phyloP scores from a whole-genome alignment of 495 filamentous ascomycete genomes.

The Aspergillus coremiiformis region DNA sequence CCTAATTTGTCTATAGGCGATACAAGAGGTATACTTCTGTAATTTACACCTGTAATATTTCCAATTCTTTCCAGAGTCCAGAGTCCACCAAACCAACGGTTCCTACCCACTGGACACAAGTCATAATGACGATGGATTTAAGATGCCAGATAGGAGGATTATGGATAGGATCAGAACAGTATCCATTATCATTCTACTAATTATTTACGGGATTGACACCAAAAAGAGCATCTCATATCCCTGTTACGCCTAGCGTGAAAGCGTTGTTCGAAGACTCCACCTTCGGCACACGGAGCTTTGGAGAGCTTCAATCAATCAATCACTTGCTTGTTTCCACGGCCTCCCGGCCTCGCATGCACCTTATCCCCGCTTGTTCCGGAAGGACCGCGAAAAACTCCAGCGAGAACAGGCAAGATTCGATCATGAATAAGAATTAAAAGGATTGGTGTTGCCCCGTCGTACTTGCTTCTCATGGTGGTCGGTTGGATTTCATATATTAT shows the following conservation, averaged over 20 bases:
- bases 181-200: no score
- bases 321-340: constrained; percentile 27
- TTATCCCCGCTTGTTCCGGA: constrained; percentile 32
- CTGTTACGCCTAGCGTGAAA: constrained; percentile 2
- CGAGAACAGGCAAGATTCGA: constrained; percentile 3
- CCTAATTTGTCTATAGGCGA: no score
- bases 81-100: background rate
- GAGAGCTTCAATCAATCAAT: constrained; percentile 1
- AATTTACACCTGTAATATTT: no score
- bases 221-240: constrained; percentile 1
- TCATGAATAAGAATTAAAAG: constrained; percentile 14
- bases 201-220: background rate
- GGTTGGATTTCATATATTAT: constrained; percentile 5
- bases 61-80: no score
- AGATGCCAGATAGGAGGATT: background rate
- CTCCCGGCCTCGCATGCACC: constrained; percentile 13
- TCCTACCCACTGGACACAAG: background rate
- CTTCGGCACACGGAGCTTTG: constrained; percentile 19
- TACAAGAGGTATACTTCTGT: background rate
- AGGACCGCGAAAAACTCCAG: constrained; percentile 18
- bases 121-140: constrained; percentile 3
- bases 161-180: no score
- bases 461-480: background rate
- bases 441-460: background rate
- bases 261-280: constrained; percentile 6